Evolutionary conservation across 1,284 basidiomycete genomes (phyloP), one percentile per base, ranked within the genome.

Genomic region (Cerioporus squamosus): DNA sequence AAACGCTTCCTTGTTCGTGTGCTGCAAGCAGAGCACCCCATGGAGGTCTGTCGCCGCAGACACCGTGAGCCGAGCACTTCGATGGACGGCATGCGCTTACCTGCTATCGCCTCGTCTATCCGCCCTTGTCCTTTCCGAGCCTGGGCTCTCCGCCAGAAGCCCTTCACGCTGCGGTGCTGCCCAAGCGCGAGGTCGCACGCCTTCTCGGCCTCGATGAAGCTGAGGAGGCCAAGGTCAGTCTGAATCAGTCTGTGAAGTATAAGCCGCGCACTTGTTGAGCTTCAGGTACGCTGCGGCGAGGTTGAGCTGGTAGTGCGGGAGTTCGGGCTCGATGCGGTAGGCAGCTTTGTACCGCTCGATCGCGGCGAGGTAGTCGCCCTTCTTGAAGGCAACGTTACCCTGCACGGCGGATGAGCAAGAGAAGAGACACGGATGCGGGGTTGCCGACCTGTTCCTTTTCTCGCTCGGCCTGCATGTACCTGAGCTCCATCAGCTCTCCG

Each of bases 301-400:
- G 65, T 90, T 90, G 39, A 90, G 79, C 65, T 88, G 84, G 64
- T 90, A 90, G 68, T 87, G 82, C 2, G 87, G 86, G 61, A 90
- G 73, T 68, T 89, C 87, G 9, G 86, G 81, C 66, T 90, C 88
- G 47, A 87, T 85, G 9, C 77, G 67, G 63, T 85, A 77, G 2
- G 87, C 87, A 5, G 73, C 69, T 63, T 82, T 77, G 68, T 90
- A 90, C 51, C 80, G 78, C 56, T 76, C 70, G 54, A 87, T 80
- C 0, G 88, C 87, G 9, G 66, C 64, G 23, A 76, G 70, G 59
- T 78, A 89, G 38, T 86, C 79, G 12, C 83, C 84, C 55, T 78
- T 79, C 44, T 86, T 82, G 72, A 86, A 90, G 1, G 86, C 85
- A 39, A 67, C 68, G 61, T 90, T 90, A 0, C 87, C 87, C 87